Conservation (phyloP, 495 filamentous ascomycete species). For the Hypomontagnella submonticulosa region DNA sequence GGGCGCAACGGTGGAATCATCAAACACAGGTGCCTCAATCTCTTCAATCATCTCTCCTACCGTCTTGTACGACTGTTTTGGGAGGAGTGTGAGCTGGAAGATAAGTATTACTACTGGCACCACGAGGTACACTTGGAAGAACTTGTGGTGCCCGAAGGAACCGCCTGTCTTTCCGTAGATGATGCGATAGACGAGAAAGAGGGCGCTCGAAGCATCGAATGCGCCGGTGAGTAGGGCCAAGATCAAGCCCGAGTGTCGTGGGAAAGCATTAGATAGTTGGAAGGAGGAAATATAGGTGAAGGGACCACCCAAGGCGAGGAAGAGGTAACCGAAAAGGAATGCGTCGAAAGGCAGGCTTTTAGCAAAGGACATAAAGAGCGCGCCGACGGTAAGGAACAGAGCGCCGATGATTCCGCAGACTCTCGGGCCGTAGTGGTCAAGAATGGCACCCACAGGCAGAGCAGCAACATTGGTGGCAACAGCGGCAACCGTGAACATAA, state of each 20-base stretch:
- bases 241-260: conserved; percentile 84
- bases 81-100: conserved; percentile 80
- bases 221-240: conserved; percentile 87
- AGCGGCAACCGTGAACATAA: conserved; percentile 95
- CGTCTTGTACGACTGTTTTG: conserved; percentile 84
- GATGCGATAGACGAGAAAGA: conserved; percentile 87
- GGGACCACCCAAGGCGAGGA: conserved; percentile 85
- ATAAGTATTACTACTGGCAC: conserved; percentile 77
- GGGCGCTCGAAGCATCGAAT: conserved; percentile 88
- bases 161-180: conserved; percentile 72
- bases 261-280: conserved; percentile 93
- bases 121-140: conserved; percentile 81
- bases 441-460: conserved; percentile 83
- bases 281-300: conserved; percentile 93
- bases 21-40: conserved; percentile 59
- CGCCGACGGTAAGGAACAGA: conserved; percentile 73
- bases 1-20: conserved; percentile 27
- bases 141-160: conserved; percentile 70
- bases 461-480: conserved; percentile 84
- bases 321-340: conserved; percentile 81
- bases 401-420: conserved; percentile 79
- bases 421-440: conserved; percentile 85
- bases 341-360: conserved; percentile 71
- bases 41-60: conserved; percentile 82
- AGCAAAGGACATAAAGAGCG: conserved; percentile 77